Base-by-base conservation (phyloP, 495 filamentous ascomycete genomes). In the Barbatosphaeria neglecta region DNA sequence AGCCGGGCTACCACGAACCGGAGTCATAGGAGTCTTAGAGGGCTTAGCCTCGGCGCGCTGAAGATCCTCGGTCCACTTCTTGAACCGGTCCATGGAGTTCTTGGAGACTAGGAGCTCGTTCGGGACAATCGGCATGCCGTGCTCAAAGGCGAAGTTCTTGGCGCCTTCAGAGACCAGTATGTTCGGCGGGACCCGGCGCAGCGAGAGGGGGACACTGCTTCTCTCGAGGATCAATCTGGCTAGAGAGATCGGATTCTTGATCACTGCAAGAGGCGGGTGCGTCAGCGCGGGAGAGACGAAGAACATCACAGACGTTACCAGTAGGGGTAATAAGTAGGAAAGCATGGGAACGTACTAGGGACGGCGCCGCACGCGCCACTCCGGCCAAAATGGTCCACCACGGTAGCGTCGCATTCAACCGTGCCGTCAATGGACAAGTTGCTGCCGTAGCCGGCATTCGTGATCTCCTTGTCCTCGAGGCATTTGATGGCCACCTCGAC, bases 371-470 rank as follows among this genome's bases (percentile, higher is more conserved):
- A 92, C 43, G 87, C 92, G 47, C 92, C 92, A 63, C 90, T 96
- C 53, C 87, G 80, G 10, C 92, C 92, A 39, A 79, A 69, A 56
- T 96, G 86, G 56, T 98, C 89, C 31, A 97, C 82, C 31, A 98
- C 78, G 0, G 86, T 86, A 27, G 92, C 93, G 65, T 98, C 92
- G 55, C 89, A 88, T 59, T 98, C 93, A 20, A 95, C 92, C 15
- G 79, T 76, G 3, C 92, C 92, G 51, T 96, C 83, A 43, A 90
- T 81, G 40, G 82, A 78, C n/a, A 96, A 65, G 56, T 98, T 98
- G 66, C 93, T 97, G 25, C 93, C 93, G 54, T 83, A 96, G 15
- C 93, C 92, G 15, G 90, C 83, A 63, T 98, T 98, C 19, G 93
- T 97, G 55, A 98, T 95, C 52, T 95, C 87, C 39, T 82, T 79